phyloP scores from a whole-genome alignment of 164 flowering plant genomes.

The Umbilicus rupestris region DNA sequence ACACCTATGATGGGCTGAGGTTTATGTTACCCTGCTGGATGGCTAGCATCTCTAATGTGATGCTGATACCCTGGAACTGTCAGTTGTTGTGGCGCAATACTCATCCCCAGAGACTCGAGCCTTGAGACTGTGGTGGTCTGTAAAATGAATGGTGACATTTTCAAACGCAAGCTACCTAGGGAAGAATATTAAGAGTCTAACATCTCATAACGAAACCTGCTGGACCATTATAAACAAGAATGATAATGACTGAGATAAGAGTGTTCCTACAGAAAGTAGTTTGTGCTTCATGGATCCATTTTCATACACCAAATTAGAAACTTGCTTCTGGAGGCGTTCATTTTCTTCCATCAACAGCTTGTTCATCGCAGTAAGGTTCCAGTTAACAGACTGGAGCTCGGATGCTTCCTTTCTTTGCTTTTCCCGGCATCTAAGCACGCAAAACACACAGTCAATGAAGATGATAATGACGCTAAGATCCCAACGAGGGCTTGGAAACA shows the following conservation, averaged over 20 bases:
- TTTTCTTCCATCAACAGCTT: constrained; percentile 90
- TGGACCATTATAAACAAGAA: too few relatives aligned
- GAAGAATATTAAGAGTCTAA: too few relatives aligned
- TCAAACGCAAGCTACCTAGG: too few relatives aligned
- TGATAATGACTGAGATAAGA: neutral
- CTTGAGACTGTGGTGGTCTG: constrained; percentile 50
- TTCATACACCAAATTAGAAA: constrained; percentile 70
- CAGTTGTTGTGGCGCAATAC: constrained; percentile 67
- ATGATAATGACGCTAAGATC: too few relatives aligned
- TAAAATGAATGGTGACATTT: neutral
- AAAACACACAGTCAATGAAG: too few relatives aligned
- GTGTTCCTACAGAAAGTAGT: constrained; percentile 38
- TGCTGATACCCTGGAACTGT: constrained; percentile 70
- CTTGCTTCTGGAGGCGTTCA: constrained; percentile 82
- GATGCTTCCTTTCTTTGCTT: constrained; percentile 83
- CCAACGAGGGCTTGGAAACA: too few relatives aligned
- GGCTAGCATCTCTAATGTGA: constrained; percentile 63
- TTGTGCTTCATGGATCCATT: constrained; percentile 73
- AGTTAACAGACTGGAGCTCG: constrained; percentile 67
- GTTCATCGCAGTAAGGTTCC: constrained; percentile 83
- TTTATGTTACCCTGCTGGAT: constrained; percentile 65
- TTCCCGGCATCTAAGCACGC: constrained; percentile 54
- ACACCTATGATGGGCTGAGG: neutral
- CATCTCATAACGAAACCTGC: too few relatives aligned
- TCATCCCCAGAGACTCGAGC: constrained; percentile 78